Conservation (phyloP, 441 rosid genomes). For the Aleurites moluccanus region DNA sequence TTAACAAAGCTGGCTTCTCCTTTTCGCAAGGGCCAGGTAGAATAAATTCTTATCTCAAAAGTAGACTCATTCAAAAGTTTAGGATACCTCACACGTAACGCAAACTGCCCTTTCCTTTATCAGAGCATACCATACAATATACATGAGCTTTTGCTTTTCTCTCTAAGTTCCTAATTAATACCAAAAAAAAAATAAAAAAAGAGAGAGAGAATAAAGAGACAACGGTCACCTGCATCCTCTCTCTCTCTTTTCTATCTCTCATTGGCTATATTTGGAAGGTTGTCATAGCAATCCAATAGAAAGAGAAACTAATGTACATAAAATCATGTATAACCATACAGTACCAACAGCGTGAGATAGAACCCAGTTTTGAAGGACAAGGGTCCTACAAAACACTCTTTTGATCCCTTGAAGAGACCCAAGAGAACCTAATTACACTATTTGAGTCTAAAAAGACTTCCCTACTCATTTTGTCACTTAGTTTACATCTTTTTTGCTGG, state of each 20-base stretch:
- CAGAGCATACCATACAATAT: background rate
- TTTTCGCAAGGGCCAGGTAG: constrained; percentile 20
- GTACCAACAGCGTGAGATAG: constrained; percentile 15
- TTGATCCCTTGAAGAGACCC: constrained; percentile 15
- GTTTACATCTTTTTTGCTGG: constrained; percentile 25
- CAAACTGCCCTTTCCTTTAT: constrained; percentile 18
- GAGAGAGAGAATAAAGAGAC: constrained; percentile 10
- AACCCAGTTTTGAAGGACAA: background rate
- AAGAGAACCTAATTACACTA: background rate
- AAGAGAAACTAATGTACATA: background rate
- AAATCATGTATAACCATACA: background rate
- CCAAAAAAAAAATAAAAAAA: constrained; percentile 2
- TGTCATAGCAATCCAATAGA: background rate
- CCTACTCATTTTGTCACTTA: constrained; percentile 24
- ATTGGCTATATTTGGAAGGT: background rate
- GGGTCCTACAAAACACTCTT: constrained; percentile 3
- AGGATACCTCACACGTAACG: constrained; percentile 37
- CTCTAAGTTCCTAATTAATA: constrained; percentile 11
- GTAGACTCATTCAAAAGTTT: constrained; percentile 26
- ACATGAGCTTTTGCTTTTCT: constrained; percentile 10
- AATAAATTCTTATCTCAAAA: constrained; percentile 31
- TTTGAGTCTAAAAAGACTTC: constrained; percentile 16
- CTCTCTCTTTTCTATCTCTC: background rate
- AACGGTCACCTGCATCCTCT: constrained; percentile 19
- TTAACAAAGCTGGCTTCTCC: background rate